A percentile compares a stretch with the other conserved stretches of the same genome.
phyloP scores from a whole-genome alignment of 495 filamentous ascomycete species.

The Neurospora sp. region DNA sequence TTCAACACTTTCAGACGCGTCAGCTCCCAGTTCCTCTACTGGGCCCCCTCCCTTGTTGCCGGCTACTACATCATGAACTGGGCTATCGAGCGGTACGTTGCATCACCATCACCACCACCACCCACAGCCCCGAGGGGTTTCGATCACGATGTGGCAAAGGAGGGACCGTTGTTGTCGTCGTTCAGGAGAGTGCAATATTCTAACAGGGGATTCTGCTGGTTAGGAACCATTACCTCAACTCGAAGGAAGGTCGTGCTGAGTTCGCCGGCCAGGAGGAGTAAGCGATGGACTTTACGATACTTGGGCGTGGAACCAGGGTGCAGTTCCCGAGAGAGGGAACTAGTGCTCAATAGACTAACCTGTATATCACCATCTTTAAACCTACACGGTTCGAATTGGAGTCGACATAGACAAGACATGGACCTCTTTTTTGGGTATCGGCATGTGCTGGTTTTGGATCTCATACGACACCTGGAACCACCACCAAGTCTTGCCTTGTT shows the following conservation, averaged over 20 bases:
- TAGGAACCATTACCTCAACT: slow-evolving; percentile 89
- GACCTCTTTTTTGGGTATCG: background rate
- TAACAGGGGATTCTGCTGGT: slow-evolving; percentile 5
- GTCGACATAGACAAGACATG: background rate
- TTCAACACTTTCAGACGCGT: slow-evolving; percentile 55
- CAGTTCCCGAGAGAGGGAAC: slow-evolving; percentile 2
- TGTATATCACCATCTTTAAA: slow-evolving; percentile 17
- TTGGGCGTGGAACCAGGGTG: background rate
- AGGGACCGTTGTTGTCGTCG: background rate
- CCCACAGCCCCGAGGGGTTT: background rate
- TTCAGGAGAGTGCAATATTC: background rate
- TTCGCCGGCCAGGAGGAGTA: slow-evolving; percentile 39
- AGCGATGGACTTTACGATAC: slow-evolving; percentile 1
- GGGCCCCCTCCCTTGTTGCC: slow-evolving; percentile 62
- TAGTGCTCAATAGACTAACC: slow-evolving; percentile 21
- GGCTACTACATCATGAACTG: slow-evolving; percentile 76
- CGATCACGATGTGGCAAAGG: background rate
- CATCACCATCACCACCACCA: background rate
- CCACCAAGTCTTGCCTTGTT: background rate
- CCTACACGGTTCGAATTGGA: background rate
- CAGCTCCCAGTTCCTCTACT: slow-evolving; percentile 65
- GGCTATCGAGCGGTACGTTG: slow-evolving; percentile 69
- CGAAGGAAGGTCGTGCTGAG: slow-evolving; percentile 68
- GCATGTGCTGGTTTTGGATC: background rate
- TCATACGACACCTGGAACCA: background rate